Evolutionary conservation across 116 monocot species (phyloP), one percentile per base, ranked within the genome.

Genomic region (Dioscorea cayenensis): DNA sequence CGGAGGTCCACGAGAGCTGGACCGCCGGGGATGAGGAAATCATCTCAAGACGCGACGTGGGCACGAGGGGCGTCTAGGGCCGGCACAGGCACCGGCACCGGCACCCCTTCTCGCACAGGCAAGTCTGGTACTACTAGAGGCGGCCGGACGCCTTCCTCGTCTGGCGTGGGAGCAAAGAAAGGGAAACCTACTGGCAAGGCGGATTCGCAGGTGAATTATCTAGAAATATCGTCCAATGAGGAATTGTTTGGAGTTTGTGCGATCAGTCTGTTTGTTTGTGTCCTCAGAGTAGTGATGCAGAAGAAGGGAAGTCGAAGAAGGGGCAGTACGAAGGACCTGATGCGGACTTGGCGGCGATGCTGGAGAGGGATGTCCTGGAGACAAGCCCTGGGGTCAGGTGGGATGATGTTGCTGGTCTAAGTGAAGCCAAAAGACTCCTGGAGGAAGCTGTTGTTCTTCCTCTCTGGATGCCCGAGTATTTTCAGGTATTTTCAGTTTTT

Each of bases 401-500:
- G 96, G 96, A 92, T 84, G 96, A 96, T 83, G 92, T 96, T 77
- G 96, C 96, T 43, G 96, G 96, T 61, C 83, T 96, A 21, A 92
- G 80, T 76, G 96, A 96, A 77, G 96, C 96, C 59, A 96, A 96
- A 84, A 86, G 92, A 78, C 84, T 96, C 35, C 66, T 96, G 66
- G 92, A 96, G 76, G 96, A 96, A 80, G 96, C 96, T 69, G 92
- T 96, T 66, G 96, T 96, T 68, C 96, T 96, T 75, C 96, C 96
- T 73, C 83, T 96, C 14, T 96, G 96, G 96, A 96, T 96, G 96
- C 96, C 96, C 23, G 96, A 96, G 66, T 96, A 96, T 84, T 96
- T 96, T 80, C 96, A 96, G 92, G 96, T 90, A 77, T 35, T 32
- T 77, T 22, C 10, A 23, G 28, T 50, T 70, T 18, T 14, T 62